Base-by-base conservation (phyloP, 495 filamentous ascomycete genomes). In the Lasiosphaeris hirsuta region DNA sequence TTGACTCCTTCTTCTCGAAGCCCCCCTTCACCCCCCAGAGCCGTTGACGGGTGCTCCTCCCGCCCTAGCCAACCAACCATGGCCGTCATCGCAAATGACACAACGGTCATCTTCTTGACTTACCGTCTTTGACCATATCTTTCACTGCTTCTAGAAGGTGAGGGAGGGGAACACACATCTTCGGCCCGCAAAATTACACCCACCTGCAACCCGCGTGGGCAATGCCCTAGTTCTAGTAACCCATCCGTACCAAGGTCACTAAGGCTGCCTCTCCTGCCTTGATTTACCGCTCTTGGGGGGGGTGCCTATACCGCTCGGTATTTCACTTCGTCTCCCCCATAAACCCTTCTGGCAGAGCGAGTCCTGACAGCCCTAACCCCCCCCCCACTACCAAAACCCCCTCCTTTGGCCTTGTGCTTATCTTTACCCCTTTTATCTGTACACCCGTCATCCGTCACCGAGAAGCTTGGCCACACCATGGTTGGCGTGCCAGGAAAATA, bases 121-220 rank as follows among this genome's bases (percentile, higher is more conserved):
- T 49, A 23, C 51, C 30, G 30, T 54, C 51, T 54, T 54, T 37
- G 51, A 54, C 14, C 51, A 54, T 42, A 54, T 54, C 38, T 54
- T 43, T 34, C 51, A 54, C 43, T 23, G 17, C 18, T 23, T 5
- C 14, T 18, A 14, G 3, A 7, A 17, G 10, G 17, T 13, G 18
- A 13, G 18, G 38, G 38, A 30, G 23, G 23, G 23, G 23, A 30
- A 30, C 23, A 30, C 23, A 30, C 23, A 30, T 30, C 23, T 30
- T 30, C 23, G 23, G 23, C 23, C 23, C 23, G 23, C 23, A 30
- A 30, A 30, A 30, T 30, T 30, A 30, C 23, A 30, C 23, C 23
- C 23, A 30, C 23, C 5, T 30, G 23, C 23, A 30, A 30, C 23
- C 23, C 23, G 43, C 43, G 43, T 11, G 38, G 18, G 43, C 23